Evolutionary conservation across 768 basidiomycete species (phyloP).

Genomic region (Pleurotus pulmonarius): DNA sequence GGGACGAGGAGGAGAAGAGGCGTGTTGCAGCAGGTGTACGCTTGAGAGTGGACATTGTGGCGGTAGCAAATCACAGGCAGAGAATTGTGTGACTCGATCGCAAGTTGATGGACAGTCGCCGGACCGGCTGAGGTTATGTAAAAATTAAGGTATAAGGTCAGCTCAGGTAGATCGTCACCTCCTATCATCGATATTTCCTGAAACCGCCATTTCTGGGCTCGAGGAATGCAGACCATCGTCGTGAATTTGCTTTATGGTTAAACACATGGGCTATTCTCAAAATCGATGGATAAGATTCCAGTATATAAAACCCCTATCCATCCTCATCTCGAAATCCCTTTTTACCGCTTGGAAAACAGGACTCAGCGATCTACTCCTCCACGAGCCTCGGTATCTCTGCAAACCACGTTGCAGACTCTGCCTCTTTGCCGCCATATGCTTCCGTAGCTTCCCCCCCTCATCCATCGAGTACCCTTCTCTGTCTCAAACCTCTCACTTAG

Average conservation of each 20-base stretch:
- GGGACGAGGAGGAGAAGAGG: constrained; percentile 3
- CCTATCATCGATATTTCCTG: too few relatives aligned
- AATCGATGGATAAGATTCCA: constrained; percentile 7
- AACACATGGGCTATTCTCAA: background rate
- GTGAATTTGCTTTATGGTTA: constrained; percentile 4
- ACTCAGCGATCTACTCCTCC: constrained; percentile 6
- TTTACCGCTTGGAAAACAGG: constrained; percentile 7
- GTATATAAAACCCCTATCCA: constrained; percentile 5
- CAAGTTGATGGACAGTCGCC: background rate
- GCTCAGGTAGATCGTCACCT: too few relatives aligned
- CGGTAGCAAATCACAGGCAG: constrained; percentile 1
- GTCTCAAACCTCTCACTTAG: background rate
- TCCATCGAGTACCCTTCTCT: background rate
- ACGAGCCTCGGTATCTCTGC: constrained; percentile 7
- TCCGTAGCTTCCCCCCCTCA: constrained; percentile 5
- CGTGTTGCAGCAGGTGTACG: background rate
- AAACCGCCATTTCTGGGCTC: background rate
- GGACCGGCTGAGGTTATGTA: background rate
- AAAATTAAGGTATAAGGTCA: background rate
- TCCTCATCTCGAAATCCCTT: constrained; percentile 3
- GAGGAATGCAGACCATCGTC: background rate
- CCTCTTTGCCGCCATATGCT: constrained; percentile 7
- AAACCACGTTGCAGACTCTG: constrained; percentile 3
- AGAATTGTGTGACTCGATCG: constrained; percentile 7
- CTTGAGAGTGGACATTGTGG: constrained; percentile 10